Conservation (phyloP, 768 basidiomycete genomes). For the Astraeus odoratus region DNA sequence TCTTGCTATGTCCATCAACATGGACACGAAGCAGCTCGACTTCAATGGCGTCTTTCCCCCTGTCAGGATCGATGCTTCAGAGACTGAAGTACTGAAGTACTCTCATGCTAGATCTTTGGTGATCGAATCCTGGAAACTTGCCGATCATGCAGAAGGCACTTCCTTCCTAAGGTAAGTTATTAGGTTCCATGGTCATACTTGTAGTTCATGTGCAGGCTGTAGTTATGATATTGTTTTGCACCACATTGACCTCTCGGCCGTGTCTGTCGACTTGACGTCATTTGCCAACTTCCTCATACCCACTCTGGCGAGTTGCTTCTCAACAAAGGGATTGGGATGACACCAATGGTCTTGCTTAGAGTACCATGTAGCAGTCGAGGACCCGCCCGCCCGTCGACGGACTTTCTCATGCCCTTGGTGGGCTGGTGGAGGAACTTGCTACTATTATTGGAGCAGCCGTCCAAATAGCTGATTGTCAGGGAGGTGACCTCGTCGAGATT, state of each 20-base stretch:
- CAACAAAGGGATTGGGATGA: neutral
- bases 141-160: constrained; percentile 2
- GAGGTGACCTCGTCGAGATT: constrained; percentile 22
- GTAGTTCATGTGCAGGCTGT: neutral
- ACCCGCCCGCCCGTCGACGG: constrained; percentile 8
- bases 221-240: constrained; percentile 14
- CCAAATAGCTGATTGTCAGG: constrained; percentile 9
- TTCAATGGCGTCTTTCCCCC: constrained; percentile 27
- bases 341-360: constrained; percentile 3
- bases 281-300: constrained; percentile 20
- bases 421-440: constrained; percentile 9
- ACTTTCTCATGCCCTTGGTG: constrained; percentile 9
- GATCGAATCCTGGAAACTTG: constrained; percentile 16
- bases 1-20: constrained; percentile 22
- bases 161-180: constrained; percentile 8
- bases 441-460: constrained; percentile 9
- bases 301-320: constrained; percentile 8
- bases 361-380: constrained; percentile 12
- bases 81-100: too few species aligned
- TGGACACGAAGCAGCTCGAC: constrained; percentile 22
- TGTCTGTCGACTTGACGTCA: constrained; percentile 14
- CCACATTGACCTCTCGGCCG: constrained; percentile 15
- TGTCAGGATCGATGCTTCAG: constrained; percentile 24
- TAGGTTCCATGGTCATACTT: neutral
- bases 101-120: constrained; percentile 10